Evolutionary conservation across 306 rosid genomes (phyloP).

Genomic region (Prunus mume): DNA sequence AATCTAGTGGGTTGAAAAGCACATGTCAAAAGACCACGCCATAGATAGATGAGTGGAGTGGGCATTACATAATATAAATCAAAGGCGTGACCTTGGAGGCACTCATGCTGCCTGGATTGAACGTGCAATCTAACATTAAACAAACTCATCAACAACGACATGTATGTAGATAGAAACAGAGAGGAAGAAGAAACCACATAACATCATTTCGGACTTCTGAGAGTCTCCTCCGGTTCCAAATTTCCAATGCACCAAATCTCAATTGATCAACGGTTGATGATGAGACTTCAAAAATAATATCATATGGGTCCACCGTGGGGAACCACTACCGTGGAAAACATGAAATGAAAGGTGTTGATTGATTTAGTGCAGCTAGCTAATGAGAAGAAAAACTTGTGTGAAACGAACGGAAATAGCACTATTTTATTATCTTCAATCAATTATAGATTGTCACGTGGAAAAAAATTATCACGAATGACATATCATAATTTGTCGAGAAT

Average conservation of each 20-base stretch:
- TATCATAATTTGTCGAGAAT: rapidly evolving
- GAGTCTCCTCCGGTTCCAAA: too few relatives aligned
- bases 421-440: too few relatives aligned
- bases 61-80: too few relatives aligned
- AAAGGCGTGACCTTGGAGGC: conserved; percentile 6
- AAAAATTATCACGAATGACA: rapidly evolving
- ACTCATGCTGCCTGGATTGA: conserved; percentile 11
- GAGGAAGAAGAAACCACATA: neutral
- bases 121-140: conserved; percentile 3
- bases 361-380: neutral
- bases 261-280: too few relatives aligned
- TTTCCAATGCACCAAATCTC: too few relatives aligned
- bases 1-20: neutral
- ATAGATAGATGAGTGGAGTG: neutral
- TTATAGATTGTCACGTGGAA: rapidly evolving
- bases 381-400: too few relatives aligned
- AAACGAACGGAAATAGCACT: rapidly evolving
- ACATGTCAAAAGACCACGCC: neutral
- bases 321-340: neutral
- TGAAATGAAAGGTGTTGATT: neutral
- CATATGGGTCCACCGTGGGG: too few relatives aligned
- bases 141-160: neutral
- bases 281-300: too few relatives aligned
- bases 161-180: too few relatives aligned
- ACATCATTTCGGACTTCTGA: neutral